Evolutionary conservation across 768 basidiomycete species (phyloP), one percentile per base, ranked within the genome.

Genomic region (Tephrocybe sp.): DNA sequence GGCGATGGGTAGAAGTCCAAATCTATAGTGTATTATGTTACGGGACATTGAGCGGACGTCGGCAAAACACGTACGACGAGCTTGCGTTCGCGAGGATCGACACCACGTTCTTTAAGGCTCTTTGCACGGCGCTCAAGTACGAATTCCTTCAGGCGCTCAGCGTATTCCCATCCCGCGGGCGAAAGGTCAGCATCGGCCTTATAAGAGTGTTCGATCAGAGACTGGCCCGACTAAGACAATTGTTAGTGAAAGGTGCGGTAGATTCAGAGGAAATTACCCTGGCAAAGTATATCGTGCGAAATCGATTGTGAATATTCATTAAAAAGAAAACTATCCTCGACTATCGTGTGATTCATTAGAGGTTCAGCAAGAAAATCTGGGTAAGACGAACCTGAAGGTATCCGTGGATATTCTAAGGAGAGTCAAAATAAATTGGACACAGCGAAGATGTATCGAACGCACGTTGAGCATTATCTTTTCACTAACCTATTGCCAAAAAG

Each of bases 101-200:
- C 66, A 2, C 88, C 89, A 25, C 86, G 79, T 53, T 87, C 81
- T 61, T 90, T 83, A 13, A 89, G 72, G 11, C 83, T 76, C 65
- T 89, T 89, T 19, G 84, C 81, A 25, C 95, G 80, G 38, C 93
- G 79, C 35, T 92, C 84, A 7, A 91, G 74, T 16, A 99, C 89
- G 54, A 96, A 96, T 35, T 97, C 90, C 59, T 88, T 93, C 52
- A 99, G 73, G 32, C 77, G 79, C 57, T 92, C 89, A 2, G 95
- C 87, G 57, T 99, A 99, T 52, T 97, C 94, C 91, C 92, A 93
- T 2, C 97, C 97, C 0, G 86, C 87, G 2, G 91, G 89, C 1
- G 95, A 97, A 9, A 99, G 79, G 66, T 98, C 96, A 1, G 95
- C 93, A 62, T 99, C 97, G 30, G 97, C 95, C 70, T 95, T 96